Evolutionary conservation across 139 green algal genomes (phyloP).

Genomic region (Asterochloris sp.): DNA sequence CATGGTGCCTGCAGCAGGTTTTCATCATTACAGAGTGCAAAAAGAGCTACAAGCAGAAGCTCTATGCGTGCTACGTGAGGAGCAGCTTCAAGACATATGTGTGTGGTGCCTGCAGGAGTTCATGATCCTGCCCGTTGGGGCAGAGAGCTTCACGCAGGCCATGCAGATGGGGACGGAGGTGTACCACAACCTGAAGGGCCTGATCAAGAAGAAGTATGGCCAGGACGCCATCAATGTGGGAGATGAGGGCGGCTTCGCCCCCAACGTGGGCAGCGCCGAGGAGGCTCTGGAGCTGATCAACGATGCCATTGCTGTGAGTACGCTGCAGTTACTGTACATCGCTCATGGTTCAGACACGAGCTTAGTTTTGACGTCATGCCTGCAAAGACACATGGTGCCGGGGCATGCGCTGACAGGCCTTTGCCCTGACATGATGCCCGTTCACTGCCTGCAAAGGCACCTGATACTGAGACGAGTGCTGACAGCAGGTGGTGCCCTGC

Average conservation of each 20-base stretch:
- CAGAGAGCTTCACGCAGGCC: constrained; percentile 84
- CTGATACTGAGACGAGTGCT: background rate
- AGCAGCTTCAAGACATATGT: background rate
- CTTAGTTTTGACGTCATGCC: too few relatives aligned
- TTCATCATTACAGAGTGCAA: too few relatives aligned
- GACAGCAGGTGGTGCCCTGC: background rate
- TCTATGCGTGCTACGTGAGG: background rate
- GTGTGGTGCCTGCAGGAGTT: constrained; percentile 92
- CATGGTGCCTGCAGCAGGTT: too few relatives aligned
- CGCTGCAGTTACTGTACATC: too few relatives aligned
- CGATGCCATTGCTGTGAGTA: constrained; percentile 78
- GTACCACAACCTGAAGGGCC: constrained; percentile 95
- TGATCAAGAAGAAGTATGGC: constrained; percentile 99
- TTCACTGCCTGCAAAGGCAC: too few relatives aligned
- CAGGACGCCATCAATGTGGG: constrained; percentile 97
- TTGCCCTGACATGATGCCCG: too few relatives aligned
- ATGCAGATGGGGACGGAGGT: constrained; percentile 94
- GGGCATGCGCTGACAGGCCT: too few relatives aligned
- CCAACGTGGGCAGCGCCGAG: constrained; percentile 92
- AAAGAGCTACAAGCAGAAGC: background rate
- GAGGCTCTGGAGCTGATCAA: constrained; percentile 93
- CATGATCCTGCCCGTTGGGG: constrained; percentile 97
- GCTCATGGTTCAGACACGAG: too few relatives aligned
- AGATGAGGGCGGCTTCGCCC: constrained; percentile 98
- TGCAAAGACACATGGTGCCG: background rate